These are phyloP conservation scores for Cubamyces sp. DNA, from an alignment of 768 basidiomycete genomes.

Conservation along the genomic window DNA sequence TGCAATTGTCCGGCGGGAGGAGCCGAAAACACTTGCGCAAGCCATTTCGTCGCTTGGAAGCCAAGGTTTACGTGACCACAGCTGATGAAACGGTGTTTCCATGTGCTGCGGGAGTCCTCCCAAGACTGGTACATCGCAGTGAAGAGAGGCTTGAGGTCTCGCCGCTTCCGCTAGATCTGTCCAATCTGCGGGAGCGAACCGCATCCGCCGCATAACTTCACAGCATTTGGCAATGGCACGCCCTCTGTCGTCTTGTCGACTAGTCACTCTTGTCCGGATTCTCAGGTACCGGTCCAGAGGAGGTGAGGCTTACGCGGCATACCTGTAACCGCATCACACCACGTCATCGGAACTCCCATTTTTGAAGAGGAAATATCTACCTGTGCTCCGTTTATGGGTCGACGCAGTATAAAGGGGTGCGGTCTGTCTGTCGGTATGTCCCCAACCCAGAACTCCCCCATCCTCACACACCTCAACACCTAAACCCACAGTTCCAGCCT, in stretches of 20 bases:
- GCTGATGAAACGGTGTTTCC: slow-evolving; percentile 17
- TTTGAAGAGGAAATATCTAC: slow-evolving; percentile 12
- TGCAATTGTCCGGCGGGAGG: neutral
- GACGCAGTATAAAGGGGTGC: slow-evolving; percentile 11
- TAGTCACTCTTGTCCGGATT: slow-evolving; percentile 22
- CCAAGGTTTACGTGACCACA: slow-evolving; percentile 14
- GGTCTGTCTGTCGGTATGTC: neutral
- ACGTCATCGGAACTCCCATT: slow-evolving; percentile 16
- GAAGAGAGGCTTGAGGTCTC: neutral
- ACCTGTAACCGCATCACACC: slow-evolving; percentile 18
- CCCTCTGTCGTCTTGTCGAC: slow-evolving; percentile 24
- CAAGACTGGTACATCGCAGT: neutral
- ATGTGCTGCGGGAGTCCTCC: slow-evolving; percentile 17
- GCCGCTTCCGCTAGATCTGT: slow-evolving; percentile 1
- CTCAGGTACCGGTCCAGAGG: slow-evolving; percentile 22
- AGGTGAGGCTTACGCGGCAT: neutral
- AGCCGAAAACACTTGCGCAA: neutral
- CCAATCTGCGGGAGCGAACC: slow-evolving; percentile 14
- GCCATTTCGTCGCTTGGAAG: slow-evolving; percentile 4
- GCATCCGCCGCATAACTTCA: slow-evolving; percentile 17
- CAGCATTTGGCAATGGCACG: slow-evolving; percentile 17
- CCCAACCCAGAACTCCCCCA: neutral
- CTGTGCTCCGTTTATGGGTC: slow-evolving; percentile 15
- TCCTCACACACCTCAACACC: neutral
- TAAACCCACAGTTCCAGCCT: too few species aligned